phyloP scores from a whole-genome alignment of 2,329 filamentous ascomycete genomes.

The Verticillium albo-atrum region DNA sequence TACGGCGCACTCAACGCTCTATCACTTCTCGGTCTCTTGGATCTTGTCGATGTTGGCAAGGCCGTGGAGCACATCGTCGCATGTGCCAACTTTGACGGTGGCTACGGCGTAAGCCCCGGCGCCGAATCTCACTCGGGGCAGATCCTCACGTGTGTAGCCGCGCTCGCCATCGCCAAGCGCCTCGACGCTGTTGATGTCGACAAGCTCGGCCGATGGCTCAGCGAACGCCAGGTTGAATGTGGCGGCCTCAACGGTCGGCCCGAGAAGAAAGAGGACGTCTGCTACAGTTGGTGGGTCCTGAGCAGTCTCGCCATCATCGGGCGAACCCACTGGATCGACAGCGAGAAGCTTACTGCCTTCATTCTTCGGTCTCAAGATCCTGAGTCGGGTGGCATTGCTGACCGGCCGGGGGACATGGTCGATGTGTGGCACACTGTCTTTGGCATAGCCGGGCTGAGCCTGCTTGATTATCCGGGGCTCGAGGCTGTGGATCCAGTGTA shows the following conservation, averaged over 20 bases:
- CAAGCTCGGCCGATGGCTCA: conserved; percentile 82
- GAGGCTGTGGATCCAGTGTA: conserved; percentile 85
- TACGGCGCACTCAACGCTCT: conserved; percentile 87
- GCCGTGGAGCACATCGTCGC: conserved; percentile 74
- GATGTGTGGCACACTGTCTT: conserved; percentile 97
- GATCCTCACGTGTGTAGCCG: conserved; percentile 89
- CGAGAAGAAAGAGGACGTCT: conserved; percentile 94
- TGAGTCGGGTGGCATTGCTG: conserved; percentile 79
- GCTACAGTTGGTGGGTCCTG: conserved; percentile 98
- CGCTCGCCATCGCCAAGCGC: conserved; percentile 75
- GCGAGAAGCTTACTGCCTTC: conserved; percentile 70
- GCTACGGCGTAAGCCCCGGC: conserved; percentile 83
- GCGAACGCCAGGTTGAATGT: conserved; percentile 81
- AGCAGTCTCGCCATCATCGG: conserved; percentile 88
- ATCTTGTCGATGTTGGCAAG: conserved; percentile 72
- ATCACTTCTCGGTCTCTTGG: conserved; percentile 72
- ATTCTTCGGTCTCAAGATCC: conserved; percentile 87
- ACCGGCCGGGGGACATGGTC: conserved; percentile 89
- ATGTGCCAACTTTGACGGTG: conserved; percentile 92
- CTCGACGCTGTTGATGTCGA: conserved; percentile 80
- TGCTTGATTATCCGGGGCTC: conserved; percentile 73
- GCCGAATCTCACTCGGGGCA: conserved; percentile 94
- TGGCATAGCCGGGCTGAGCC: conserved; percentile 79
- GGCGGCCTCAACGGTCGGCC: conserved; percentile 92
- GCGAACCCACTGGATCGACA: conserved; percentile 89